phyloP scores from a whole-genome alignment of 2,329 filamentous ascomycete genomes.

The Xylariaceae sp. region DNA sequence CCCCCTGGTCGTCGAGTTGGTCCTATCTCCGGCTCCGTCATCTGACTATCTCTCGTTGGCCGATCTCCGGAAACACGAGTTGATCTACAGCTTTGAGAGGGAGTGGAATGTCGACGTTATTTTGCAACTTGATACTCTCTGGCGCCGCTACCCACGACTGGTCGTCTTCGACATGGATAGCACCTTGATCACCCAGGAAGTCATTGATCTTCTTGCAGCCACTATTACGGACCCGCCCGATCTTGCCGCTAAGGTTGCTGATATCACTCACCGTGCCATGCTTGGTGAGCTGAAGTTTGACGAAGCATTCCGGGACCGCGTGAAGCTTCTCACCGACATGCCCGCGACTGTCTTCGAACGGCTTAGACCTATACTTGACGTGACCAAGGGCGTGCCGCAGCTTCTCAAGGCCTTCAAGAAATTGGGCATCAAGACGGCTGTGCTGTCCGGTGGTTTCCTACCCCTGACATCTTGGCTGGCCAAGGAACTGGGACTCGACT shows the following conservation, averaged over 20 bases:
- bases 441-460: constrained; percentile 87
- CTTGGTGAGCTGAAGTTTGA: constrained; percentile 92
- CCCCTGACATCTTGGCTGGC: constrained; percentile 86
- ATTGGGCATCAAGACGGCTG: constrained; percentile 80
- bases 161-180: constrained; percentile 99
- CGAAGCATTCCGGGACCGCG: constrained; percentile 72
- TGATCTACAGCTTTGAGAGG: constrained; percentile 75
- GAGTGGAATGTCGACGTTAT: constrained; percentile 86
- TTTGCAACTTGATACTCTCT: constrained; percentile 67
- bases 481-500: constrained; percentile 72
- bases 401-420: constrained; percentile 69
- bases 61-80: constrained; percentile 73
- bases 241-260: constrained; percentile 73
- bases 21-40: constrained; percentile 55
- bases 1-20: constrained; percentile 61
- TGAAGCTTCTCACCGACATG: constrained; percentile 74
- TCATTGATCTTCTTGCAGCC: constrained; percentile 90
- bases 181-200: constrained; percentile 93
- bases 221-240: constrained; percentile 64
- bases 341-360: constrained; percentile 72
- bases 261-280: constrained; percentile 92
- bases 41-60: constrained; percentile 59
- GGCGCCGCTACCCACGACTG: constrained; percentile 73
- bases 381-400: constrained; percentile 74
- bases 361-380: constrained; percentile 67